Conservation (phyloP, 371 early-diverging fungal species). For the Furculomyces boomerangus region DNA sequence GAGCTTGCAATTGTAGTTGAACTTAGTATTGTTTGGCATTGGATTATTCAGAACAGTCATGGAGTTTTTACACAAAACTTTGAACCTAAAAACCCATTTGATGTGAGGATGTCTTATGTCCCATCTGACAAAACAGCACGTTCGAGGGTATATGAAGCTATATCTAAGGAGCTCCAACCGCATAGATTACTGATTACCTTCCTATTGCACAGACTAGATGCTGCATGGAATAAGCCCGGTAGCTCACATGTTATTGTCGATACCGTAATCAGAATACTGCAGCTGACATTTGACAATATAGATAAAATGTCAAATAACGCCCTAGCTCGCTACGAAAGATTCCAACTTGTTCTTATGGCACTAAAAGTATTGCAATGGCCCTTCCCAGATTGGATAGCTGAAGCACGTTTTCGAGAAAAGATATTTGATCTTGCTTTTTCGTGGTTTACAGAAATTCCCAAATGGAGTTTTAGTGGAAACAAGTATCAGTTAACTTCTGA, state of each 20-base stretch:
- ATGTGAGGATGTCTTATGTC: slow-evolving; percentile 72
- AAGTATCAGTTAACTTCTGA: slow-evolving; percentile 41
- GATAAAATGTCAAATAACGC: slow-evolving; percentile 39
- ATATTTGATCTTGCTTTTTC: slow-evolving; percentile 43
- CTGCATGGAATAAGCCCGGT: slow-evolving; percentile 36
- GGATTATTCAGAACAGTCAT: slow-evolving; percentile 49
- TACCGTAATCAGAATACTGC: slow-evolving; percentile 53
- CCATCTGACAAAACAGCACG: slow-evolving; percentile 65
- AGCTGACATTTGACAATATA: slow-evolving; percentile 47
- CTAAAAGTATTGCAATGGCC: slow-evolving; percentile 37
- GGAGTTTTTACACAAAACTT: slow-evolving; percentile 42
- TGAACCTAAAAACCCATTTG: slow-evolving; percentile 62
- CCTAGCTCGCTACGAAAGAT: slow-evolving; percentile 55
- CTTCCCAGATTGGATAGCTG: slow-evolving; percentile 38
- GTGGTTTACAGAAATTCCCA: slow-evolving; percentile 54
- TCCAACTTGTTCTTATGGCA: slow-evolving; percentile 56
- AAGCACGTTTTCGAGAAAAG: slow-evolving; percentile 35
- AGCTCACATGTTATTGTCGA: slow-evolving; percentile 49
- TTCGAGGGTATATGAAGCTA: slow-evolving; percentile 35
- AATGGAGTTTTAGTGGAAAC: slow-evolving; percentile 36
- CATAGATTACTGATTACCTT: slow-evolving; percentile 77
- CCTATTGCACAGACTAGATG: slow-evolving; percentile 61
- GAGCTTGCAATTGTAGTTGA: slow-evolving; percentile 63
- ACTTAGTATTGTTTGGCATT: slow-evolving; percentile 64
- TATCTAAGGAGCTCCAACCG: slow-evolving; percentile 44